phyloP scores from a whole-genome alignment of 2,329 filamentous ascomycete species.

The Dothidotthia symphoricarpi region DNA sequence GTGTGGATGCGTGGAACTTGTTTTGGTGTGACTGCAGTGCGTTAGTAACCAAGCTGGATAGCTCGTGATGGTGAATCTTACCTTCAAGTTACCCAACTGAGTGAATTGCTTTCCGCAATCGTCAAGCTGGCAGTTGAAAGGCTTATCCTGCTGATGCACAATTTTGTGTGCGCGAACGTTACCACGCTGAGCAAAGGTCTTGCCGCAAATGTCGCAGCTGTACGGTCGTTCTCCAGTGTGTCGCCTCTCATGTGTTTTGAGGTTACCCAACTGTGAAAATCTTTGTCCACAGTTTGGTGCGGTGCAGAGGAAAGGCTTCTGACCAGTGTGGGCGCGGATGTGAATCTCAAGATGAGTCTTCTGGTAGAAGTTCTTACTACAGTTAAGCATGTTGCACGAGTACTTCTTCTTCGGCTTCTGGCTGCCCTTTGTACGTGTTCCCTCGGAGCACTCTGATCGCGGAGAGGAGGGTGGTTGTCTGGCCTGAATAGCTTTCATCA shows the following conservation, averaged over 20 bases:
- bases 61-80: slow-evolving; percentile 35
- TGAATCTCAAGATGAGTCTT: slow-evolving; percentile 94
- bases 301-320: slow-evolving; percentile 81
- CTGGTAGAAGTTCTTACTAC: slow-evolving; percentile 80
- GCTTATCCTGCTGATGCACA: slow-evolving; percentile 74
- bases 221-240: slow-evolving; percentile 88
- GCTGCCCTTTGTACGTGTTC: slow-evolving; percentile 17
- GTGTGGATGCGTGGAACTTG: slow-evolving; percentile 79
- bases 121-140: slow-evolving; percentile 77
- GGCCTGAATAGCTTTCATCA: slow-evolving; percentile 85
- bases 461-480: slow-evolving; percentile 51
- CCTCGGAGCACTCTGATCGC: slow-evolving; percentile 30
- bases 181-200: slow-evolving; percentile 79
- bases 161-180: slow-evolving; percentile 82
- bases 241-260: slow-evolving; percentile 85
- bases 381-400: slow-evolving; percentile 69
- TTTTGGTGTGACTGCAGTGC: slow-evolving; percentile 76
- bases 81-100: slow-evolving; percentile 89
- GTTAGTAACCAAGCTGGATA: slow-evolving; percentile 11
- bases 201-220: slow-evolving; percentile 74
- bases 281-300: slow-evolving; percentile 70
- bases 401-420: slow-evolving; percentile 63
- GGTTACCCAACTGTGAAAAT: slow-evolving; percentile 88
- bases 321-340: slow-evolving; percentile 80
- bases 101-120: slow-evolving; percentile 86